A percentile compares a stretch with the other conserved stretches of the same genome.
Conservation (phyloP, 2,329 filamentous ascomycete genomes). For the Hirsutella rhossiliensis region DNA sequence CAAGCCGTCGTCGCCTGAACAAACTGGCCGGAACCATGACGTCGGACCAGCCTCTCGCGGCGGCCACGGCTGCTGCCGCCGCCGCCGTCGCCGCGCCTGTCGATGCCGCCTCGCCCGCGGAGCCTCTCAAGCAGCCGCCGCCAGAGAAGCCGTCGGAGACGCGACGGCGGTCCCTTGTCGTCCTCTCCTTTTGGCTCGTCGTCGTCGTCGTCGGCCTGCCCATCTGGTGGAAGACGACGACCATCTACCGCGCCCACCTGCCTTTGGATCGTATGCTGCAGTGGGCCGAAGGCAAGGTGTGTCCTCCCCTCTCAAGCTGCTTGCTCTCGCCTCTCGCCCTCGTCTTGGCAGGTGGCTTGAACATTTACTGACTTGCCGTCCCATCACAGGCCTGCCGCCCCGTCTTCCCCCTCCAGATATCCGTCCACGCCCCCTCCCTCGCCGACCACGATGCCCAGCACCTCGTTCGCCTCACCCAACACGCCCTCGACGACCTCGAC, state of each 20-base stretch:
- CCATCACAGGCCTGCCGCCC: constrained; percentile 63
- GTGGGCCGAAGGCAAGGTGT: constrained; percentile 1
- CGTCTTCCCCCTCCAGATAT: constrained; percentile 76
- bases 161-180: constrained; percentile 58
- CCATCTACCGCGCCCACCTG: constrained; percentile 76
- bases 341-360: too few relatives aligned
- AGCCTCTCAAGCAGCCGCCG: constrained; percentile 40
- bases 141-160: constrained; percentile 63
- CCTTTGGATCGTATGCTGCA: constrained; percentile 66
- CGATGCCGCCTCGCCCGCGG: constrained; percentile 1
- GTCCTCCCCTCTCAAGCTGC: not conserved
- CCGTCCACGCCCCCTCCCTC: constrained; percentile 57
- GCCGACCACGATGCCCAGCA: constrained; percentile 56
- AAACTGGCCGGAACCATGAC: not conserved
- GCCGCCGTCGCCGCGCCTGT: constrained; percentile 7
- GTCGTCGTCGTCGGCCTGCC: constrained; percentile 76
- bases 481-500: constrained; percentile 75
- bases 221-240: constrained; percentile 93
- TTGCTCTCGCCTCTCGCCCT: not conserved
- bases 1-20: not conserved
- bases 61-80: constrained; percentile 8
- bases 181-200: constrained; percentile 84
- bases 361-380: too few relatives aligned
- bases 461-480: constrained; percentile 70
- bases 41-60: constrained; percentile 1